Evolutionary conservation across 2,329 filamentous ascomycete species (phyloP).

Genomic region (Pseudogymnoascus sp.): DNA sequence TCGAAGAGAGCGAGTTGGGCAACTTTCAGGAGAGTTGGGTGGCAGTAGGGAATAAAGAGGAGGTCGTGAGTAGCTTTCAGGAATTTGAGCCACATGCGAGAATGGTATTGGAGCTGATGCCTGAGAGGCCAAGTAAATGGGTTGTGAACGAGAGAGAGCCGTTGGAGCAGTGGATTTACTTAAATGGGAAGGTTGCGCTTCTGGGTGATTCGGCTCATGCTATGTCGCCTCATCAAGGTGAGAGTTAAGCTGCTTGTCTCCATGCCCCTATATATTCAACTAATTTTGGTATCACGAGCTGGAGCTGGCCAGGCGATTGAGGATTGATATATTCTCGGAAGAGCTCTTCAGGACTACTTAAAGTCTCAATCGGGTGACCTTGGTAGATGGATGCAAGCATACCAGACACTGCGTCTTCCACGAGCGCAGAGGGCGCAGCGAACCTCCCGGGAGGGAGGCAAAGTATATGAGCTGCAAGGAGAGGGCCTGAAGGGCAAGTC

Average conservation of each 20-base stretch:
- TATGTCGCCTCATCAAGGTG: conserved; percentile 9
- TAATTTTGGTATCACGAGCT: no score
- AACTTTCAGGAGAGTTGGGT: conserved; percentile 32
- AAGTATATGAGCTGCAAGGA: conserved; percentile 30
- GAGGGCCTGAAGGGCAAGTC: conserved; percentile 27
- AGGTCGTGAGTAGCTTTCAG: conserved; percentile 6
- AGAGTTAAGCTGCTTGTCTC: conserved; percentile 14
- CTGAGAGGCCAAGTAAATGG: conserved; percentile 8
- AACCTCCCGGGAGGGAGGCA: conserved; percentile 26
- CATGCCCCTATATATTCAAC: conserved; percentile 23
- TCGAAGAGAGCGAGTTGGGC: conserved; percentile 25
- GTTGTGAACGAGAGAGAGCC: neutral
- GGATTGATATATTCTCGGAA: no score
- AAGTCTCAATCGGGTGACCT: no score
- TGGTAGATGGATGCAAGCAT: no score
- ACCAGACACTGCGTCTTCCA: no score
- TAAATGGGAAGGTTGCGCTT: conserved; percentile 9
- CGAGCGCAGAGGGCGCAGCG: conserved; percentile 21
- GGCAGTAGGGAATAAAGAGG: conserved; percentile 20
- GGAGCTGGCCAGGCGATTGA: no score
- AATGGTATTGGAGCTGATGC: neutral
- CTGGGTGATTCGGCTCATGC: conserved; percentile 11
- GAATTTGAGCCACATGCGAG: no score
- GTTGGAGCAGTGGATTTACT: conserved; percentile 7
- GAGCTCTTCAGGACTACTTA: no score